Percentiles rank a stretch among this genome's conserved stretches.
These are phyloP conservation scores for Lachancea quebecensis DNA, from an alignment of 805 yeast genomes.

Conservation along the genomic window DNA sequence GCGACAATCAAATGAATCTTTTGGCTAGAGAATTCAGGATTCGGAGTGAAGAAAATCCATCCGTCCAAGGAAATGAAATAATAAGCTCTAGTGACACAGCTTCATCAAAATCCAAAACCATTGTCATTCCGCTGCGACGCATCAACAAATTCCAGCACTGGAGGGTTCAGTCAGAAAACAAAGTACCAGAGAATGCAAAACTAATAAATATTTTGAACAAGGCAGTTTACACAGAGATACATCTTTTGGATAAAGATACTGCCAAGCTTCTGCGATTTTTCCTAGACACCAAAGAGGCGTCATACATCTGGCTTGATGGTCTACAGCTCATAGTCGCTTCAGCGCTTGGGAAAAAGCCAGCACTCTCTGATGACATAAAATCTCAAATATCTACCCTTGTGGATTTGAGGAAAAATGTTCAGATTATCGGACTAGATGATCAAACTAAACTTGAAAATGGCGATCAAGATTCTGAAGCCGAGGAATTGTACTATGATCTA, in stretches of 20 bases:
- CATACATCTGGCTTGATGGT: slow-evolving; percentile 76
- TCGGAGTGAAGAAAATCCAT: slow-evolving; percentile 44
- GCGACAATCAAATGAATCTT: slow-evolving; percentile 58
- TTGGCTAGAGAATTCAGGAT: slow-evolving; percentile 53
- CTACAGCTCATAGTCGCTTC: slow-evolving; percentile 42
- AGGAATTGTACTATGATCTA: slow-evolving; percentile 20
- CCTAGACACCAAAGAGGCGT: slow-evolving; percentile 61
- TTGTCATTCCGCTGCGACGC: slow-evolving; percentile 44
- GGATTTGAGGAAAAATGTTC: slow-evolving; percentile 43
- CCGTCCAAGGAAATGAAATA: slow-evolving; percentile 49
- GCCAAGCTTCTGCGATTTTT: slow-evolving; percentile 50
- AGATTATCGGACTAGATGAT: slow-evolving; percentile 37
- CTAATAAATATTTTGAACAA: slow-evolving; percentile 54
- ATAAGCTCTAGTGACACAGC: slow-evolving; percentile 7
- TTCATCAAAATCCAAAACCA: slow-evolving; percentile 18
- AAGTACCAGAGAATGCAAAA: slow-evolving; percentile 36
- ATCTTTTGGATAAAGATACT: slow-evolving; percentile 38
- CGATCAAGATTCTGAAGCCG: slow-evolving; percentile 14
- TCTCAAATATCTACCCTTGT: slow-evolving; percentile 39
- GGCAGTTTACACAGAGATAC: slow-evolving; percentile 49
- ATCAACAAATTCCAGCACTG: slow-evolving; percentile 45
- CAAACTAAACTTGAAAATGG: slow-evolving; percentile 13
- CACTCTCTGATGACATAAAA: slow-evolving; percentile 38
- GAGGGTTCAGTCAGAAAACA: slow-evolving; percentile 43
- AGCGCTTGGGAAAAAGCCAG: slow-evolving; percentile 7